phyloP scores from a whole-genome alignment of 2,329 filamentous ascomycete genomes.

The Arthroderma uncinatum region DNA sequence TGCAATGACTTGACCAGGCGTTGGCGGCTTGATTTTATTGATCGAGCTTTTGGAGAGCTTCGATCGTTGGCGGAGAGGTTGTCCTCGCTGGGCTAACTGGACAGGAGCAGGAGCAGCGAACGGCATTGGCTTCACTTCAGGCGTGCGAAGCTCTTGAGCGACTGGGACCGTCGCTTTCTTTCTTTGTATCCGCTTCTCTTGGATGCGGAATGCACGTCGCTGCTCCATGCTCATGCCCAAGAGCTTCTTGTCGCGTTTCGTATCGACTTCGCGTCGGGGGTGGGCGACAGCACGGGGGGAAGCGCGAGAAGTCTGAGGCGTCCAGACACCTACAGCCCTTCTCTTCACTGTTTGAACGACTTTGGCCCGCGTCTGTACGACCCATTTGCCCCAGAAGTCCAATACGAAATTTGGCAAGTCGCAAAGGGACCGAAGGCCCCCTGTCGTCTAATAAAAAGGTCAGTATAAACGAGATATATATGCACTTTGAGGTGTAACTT shows the following conservation, averaged over 20 bases:
- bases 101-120: not conserved
- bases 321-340: not conserved
- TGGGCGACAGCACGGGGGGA: not conserved
- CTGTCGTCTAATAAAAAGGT: not conserved
- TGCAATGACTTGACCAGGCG: not conserved
- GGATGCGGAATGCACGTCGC: not conserved
- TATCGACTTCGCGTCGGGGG: not conserved
- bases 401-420: not conserved
- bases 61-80: not conserved
- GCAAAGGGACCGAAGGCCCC: not conserved
- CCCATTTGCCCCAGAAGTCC: not conserved
- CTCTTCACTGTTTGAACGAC: not conserved
- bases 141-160: not conserved
- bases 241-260: not conserved
- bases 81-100: not conserved
- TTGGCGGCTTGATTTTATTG: not conserved
- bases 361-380: not conserved
- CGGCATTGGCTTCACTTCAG: not conserved
- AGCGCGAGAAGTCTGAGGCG: not conserved
- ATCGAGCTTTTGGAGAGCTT: conserved; percentile 2
- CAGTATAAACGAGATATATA: not conserved
- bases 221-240: not conserved
- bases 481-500: not conserved
- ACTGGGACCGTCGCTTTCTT: not conserved
- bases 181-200: not conserved